A percentile compares a stretch with the other conserved stretches of the same genome.
These are phyloP conservation scores for Trichomonascus vanleenenianus DNA, from an alignment of 805 yeast species.

Conservation along the genomic window DNA sequence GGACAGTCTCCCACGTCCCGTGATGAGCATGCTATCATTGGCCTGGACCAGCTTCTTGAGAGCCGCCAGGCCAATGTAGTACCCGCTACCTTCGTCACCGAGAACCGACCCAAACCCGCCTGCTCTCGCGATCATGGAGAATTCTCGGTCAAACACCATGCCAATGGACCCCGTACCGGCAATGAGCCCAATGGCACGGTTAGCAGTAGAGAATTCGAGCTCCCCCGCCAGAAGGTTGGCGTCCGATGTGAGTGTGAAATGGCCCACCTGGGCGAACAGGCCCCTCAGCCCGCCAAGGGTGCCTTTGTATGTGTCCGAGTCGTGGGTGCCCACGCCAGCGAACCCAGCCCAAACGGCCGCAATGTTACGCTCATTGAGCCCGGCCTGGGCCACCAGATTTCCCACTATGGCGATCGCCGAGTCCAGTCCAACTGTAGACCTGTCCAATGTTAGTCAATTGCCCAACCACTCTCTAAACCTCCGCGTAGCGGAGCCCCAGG, in stretches of 20 bases:
- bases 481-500: no score
- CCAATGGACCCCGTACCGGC: conserved; percentile 23
- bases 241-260: conserved; percentile 15
- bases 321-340: conserved; percentile 17
- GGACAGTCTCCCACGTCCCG: not conserved
- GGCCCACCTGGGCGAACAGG: conserved; percentile 3
- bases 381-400: not conserved
- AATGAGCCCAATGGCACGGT: conserved; percentile 13
- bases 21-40: conserved; percentile 8
- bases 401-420: not conserved
- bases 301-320: not conserved
- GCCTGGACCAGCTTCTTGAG: conserved; percentile 9
- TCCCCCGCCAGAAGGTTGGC: conserved; percentile 14
- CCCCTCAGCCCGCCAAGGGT: conserved; percentile 3
- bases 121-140: conserved; percentile 10
- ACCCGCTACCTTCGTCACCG: conserved; percentile 23
- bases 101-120: conserved; percentile 22
- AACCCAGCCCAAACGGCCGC: conserved; percentile 19
- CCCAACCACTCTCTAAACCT: no score
- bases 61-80: conserved; percentile 16
- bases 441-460: no score
- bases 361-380: not conserved
- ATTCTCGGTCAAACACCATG: conserved; percentile 11
- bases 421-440: not conserved
- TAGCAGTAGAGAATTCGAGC: conserved; percentile 1